A percentile compares a stretch with the other conserved stretches of the same genome.
Evolutionary conservation across 139 green algal species (phyloP).

Genomic region (Chlorella sp.): DNA sequence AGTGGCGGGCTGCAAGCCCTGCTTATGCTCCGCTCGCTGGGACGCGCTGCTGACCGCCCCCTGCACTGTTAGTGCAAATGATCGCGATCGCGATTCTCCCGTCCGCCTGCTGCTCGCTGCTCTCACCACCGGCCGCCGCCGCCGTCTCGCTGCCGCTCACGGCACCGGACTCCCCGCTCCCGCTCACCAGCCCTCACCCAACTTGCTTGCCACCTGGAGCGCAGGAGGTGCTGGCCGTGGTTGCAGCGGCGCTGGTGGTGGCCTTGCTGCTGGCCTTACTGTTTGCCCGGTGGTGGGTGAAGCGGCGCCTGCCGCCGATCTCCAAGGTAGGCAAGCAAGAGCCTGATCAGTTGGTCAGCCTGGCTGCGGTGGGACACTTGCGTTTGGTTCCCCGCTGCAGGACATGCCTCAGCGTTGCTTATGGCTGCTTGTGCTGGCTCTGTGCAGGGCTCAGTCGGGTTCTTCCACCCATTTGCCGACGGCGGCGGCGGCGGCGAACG

Average conservation of each 20-base stretch:
- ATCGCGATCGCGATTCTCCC: no score
- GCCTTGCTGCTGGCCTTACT: not conserved
- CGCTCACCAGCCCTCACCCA: no score
- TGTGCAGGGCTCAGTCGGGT: conserved; percentile 79
- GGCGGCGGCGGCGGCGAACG: conserved; percentile 93
- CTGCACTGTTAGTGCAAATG: not conserved
- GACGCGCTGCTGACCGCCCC: not conserved
- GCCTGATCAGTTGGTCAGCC: no score
- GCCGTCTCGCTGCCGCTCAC: no score
- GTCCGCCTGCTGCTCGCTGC: no score
- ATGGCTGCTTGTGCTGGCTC: not conserved
- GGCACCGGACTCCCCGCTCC: no score
- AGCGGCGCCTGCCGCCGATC: conserved; percentile 8
- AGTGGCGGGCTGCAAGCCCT: no score
- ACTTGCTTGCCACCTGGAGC: not conserved
- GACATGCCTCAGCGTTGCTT: no score
- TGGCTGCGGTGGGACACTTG: no score
- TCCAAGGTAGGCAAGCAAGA: not conserved
- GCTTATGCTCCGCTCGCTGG: no score
- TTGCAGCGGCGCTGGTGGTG: not conserved
- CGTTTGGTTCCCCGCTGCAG: no score
- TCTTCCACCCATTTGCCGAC: conserved; percentile 95
- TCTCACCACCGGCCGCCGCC: no score
- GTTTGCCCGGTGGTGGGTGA: not conserved
- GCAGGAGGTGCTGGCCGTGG: not conserved